A percentile compares a stretch with the other conserved stretches of the same genome.
These are phyloP conservation scores for Mycena capillaripes DNA, from an alignment of 768 basidiomycete genomes.

Conservation along the genomic window DNA sequence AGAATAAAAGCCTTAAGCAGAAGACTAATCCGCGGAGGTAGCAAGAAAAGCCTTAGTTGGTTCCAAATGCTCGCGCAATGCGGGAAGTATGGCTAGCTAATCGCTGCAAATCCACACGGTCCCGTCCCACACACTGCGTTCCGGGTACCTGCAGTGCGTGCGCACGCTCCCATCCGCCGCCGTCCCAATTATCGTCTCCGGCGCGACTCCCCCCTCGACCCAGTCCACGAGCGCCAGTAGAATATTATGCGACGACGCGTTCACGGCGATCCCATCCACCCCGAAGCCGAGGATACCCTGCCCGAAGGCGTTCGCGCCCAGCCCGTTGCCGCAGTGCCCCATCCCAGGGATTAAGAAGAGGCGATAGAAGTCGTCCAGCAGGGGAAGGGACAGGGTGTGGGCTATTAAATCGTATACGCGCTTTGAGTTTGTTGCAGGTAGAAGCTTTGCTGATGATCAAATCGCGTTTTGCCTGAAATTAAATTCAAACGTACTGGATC, in stretches of 20 bases:
- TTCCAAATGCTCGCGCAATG: no score
- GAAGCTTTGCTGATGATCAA: constrained; percentile 2
- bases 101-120: no score
- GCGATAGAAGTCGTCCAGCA: constrained; percentile 8
- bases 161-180: background rate
- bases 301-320: constrained; percentile 30
- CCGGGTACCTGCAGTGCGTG: constrained; percentile 20
- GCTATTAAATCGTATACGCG: constrained; percentile 38
- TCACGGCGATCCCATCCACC: background rate
- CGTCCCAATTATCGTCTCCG: constrained; percentile 15
- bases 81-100: no score
- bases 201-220: constrained; percentile 1
- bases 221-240: constrained; percentile 23
- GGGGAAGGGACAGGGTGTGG: constrained; percentile 39
- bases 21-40: no score
- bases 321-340: constrained; percentile 38
- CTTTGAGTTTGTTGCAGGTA: constrained; percentile 37
- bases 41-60: no score
- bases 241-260: constrained; percentile 14
- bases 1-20: no score
- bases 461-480: background rate
- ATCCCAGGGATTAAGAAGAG: constrained; percentile 15
- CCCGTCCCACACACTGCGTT: constrained; percentile 1
- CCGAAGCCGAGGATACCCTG: constrained; percentile 26
- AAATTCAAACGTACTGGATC: constrained; percentile 23